phyloP scores from a whole-genome alignment of 768 basidiomycete species.

The Podaxis rugospora region DNA sequence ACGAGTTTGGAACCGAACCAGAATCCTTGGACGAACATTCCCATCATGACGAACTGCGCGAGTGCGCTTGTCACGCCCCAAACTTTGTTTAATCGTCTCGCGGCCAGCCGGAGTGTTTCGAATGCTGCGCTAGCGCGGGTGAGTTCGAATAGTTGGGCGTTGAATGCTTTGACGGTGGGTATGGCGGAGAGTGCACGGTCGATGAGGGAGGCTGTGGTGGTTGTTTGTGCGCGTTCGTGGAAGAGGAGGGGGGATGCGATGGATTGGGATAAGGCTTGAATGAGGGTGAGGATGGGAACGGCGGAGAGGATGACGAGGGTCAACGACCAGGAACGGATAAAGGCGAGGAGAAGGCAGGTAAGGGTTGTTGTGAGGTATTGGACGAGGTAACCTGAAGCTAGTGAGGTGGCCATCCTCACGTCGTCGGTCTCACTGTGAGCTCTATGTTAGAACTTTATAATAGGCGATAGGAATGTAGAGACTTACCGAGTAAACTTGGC shows the following conservation, averaged over 20 bases:
- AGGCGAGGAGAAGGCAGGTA: slow-evolving; percentile 77
- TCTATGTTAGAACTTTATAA: background rate
- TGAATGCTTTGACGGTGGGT: slow-evolving; percentile 90
- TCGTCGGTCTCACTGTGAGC: slow-evolving; percentile 85
- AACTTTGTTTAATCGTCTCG: slow-evolving; percentile 53
- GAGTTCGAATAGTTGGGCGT: slow-evolving; percentile 53
- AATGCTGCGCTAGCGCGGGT: slow-evolving; percentile 43
- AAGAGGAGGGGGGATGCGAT: slow-evolving; percentile 64
- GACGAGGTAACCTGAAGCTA: slow-evolving; percentile 71
- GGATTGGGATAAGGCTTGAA: slow-evolving; percentile 72
- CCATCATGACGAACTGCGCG: slow-evolving; percentile 79
- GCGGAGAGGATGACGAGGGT: slow-evolving; percentile 91
- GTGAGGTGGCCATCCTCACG: slow-evolving; percentile 78
- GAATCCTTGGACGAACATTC: slow-evolving; percentile 95
- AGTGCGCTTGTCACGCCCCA: slow-evolving; percentile 73
- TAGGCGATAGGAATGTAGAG: background rate
- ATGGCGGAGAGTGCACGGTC: slow-evolving; percentile 77
- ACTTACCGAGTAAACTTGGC: slow-evolving; percentile 81
- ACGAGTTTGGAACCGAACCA: slow-evolving; percentile 94
- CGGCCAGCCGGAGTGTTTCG: slow-evolving; percentile 37
- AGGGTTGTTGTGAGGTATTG: slow-evolving; percentile 80
- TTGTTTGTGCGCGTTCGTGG: slow-evolving; percentile 61
- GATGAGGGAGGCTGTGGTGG: slow-evolving; percentile 71
- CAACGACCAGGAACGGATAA: slow-evolving; percentile 74
- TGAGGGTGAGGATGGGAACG: slow-evolving; percentile 75